Conservation (phyloP, 179 eudicot genomes). For the Silene vulgaris region DNA sequence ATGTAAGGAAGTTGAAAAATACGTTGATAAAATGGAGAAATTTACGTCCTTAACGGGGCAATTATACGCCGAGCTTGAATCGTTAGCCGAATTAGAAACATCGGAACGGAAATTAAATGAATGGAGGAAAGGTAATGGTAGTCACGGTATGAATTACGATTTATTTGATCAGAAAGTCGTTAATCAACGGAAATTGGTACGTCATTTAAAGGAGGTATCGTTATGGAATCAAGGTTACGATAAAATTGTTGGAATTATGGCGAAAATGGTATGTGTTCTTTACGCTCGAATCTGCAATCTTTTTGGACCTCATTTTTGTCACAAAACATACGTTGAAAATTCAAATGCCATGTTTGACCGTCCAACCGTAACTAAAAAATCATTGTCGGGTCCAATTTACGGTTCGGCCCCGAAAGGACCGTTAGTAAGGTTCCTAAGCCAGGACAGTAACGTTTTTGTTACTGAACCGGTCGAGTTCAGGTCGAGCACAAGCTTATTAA, state of each 20-base stretch:
- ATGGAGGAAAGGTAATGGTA: slow-evolving; percentile 31
- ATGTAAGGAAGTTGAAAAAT: slow-evolving; percentile 38
- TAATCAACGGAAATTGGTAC: slow-evolving; percentile 49
- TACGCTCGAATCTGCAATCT: slow-evolving; percentile 47
- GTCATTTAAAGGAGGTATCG: slow-evolving; percentile 43
- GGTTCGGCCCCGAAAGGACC: slow-evolving; percentile 14
- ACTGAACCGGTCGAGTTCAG: slow-evolving; percentile 2
- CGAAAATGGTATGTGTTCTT: slow-evolving; percentile 40
- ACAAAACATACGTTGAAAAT: neutral
- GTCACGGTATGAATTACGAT: slow-evolving; percentile 26
- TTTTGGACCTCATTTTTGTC: slow-evolving; percentile 43
- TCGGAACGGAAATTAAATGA: slow-evolving; percentile 43
- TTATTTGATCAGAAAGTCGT: slow-evolving; percentile 44
- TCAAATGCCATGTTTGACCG: neutral
- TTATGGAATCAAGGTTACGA: slow-evolving; percentile 65
- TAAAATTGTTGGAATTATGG: slow-evolving; percentile 46
- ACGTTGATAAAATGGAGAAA: slow-evolving; percentile 53
- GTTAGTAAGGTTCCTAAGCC: slow-evolving; percentile 32
- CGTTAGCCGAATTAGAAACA: slow-evolving; percentile 45
- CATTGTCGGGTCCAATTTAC: slow-evolving; percentile 32
- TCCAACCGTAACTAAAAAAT: neutral
- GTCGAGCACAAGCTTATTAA: neutral
- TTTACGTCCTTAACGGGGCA: slow-evolving; percentile 36
- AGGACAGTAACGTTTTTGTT: slow-evolving; percentile 20
- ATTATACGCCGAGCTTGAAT: slow-evolving; percentile 46